A percentile compares a stretch with the other conserved stretches of the same genome.
These are phyloP conservation scores for Fraxinus xanthoxyloides DNA, from an alignment of 305 asterid genomes.

Conservation along the genomic window DNA sequence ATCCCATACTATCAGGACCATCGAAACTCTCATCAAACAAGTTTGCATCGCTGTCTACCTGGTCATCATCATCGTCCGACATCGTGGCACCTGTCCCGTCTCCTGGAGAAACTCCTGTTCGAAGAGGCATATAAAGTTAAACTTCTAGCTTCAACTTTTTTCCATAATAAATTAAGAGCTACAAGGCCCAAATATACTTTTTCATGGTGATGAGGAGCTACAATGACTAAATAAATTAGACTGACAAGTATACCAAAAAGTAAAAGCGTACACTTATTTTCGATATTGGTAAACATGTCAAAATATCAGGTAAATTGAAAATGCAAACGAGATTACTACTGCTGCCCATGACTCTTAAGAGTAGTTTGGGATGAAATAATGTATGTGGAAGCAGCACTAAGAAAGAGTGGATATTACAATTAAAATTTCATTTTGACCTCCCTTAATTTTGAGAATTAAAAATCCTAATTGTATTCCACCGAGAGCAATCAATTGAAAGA, in stretches of 20 bases:
- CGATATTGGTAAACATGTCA: neutral
- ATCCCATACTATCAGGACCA: conserved; percentile 47
- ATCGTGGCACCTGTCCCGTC: conserved; percentile 65
- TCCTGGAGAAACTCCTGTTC: conserved; percentile 59
- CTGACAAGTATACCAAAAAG: neutral
- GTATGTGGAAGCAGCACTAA: neutral
- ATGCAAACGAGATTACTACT: neutral
- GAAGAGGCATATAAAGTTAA: neutral
- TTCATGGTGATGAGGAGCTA: neutral
- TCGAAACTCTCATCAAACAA: conserved; percentile 46
- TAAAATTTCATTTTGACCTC: neutral
- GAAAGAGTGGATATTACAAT: neutral
- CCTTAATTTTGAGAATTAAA: neutral
- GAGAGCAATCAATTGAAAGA: no score
- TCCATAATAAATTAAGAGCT: neutral
- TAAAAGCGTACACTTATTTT: neutral
- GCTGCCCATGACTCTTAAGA: neutral
- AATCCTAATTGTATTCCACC: no score
- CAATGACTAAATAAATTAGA: neutral
- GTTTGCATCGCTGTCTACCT: conserved; percentile 47
- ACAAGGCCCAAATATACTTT: neutral
- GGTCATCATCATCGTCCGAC: conserved; percentile 65
- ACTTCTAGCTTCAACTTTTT: conserved; percentile 7
- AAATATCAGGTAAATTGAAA: neutral
- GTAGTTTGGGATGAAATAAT: neutral